These are phyloP conservation scores for Penicillium samsonianum DNA, from an alignment of 495 filamentous ascomycete species.

Conservation along the genomic window DNA sequence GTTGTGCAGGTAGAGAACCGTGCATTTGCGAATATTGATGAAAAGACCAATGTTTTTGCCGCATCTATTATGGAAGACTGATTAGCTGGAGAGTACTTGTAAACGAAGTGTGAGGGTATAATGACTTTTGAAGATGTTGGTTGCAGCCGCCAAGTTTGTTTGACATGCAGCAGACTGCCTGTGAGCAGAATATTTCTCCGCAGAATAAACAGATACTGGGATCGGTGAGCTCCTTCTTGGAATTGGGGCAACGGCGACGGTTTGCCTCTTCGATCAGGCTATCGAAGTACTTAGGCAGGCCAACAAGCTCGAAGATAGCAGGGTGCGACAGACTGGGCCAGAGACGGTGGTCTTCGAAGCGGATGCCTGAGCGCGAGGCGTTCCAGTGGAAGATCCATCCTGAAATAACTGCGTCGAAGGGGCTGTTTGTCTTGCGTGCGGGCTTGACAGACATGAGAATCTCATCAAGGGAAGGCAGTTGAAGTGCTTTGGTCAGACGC, in stretches of 20 bases:
- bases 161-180: constrained; percentile 85
- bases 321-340: constrained; percentile 71
- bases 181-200: constrained; percentile 91
- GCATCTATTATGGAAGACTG: constrained; percentile 58
- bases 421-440: constrained; percentile 32
- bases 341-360: constrained; percentile 43
- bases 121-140: constrained; percentile 80
- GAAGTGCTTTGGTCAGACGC: constrained; percentile 71
- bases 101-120: neutral
- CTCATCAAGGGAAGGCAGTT: constrained; percentile 76
- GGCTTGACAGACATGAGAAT: constrained; percentile 59
- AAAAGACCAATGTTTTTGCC: constrained; percentile 86
- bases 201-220: constrained; percentile 93
- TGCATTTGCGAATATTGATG: constrained; percentile 95
- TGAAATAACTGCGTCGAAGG: constrained; percentile 57
- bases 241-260: constrained; percentile 79
- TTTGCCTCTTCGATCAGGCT: constrained; percentile 91
- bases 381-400: constrained; percentile 79
- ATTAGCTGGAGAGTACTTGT: neutral
- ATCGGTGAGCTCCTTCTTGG: constrained; percentile 86
- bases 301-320: constrained; percentile 89
- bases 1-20: constrained; percentile 79
- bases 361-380: constrained; percentile 45
- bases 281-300: constrained; percentile 87
- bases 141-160: constrained; percentile 79